phyloP scores from a whole-genome alignment of 805 yeast species.

The Starmerella davenportii region DNA sequence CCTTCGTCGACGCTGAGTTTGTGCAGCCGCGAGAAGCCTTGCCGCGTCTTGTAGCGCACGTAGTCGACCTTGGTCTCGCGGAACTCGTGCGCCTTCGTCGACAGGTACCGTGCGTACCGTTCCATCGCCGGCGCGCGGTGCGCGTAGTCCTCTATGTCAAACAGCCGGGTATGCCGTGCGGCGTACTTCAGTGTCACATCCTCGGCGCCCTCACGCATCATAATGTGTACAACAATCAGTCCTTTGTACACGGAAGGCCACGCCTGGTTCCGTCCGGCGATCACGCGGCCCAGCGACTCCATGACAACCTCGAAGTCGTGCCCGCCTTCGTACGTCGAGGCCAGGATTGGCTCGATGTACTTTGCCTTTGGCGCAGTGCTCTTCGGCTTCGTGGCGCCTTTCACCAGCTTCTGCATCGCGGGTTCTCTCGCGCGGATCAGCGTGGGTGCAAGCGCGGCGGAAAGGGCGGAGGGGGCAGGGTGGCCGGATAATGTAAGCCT shows the following conservation, averaged over 20 bases:
- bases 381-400: constrained; percentile 24
- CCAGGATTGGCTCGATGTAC: constrained; percentile 80
- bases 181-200: constrained; percentile 53
- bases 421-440: background rate
- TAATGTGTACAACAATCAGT: constrained; percentile 65
- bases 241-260: constrained; percentile 88
- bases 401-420: constrained; percentile 18
- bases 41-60: constrained; percentile 38
- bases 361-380: constrained; percentile 97
- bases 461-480: background rate
- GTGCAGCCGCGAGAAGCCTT: constrained; percentile 43
- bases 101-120: constrained; percentile 56
- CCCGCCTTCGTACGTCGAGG: constrained; percentile 42
- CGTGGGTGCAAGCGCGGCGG: background rate
- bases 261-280: constrained; percentile 45
- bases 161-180: constrained; percentile 32
- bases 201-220: constrained; percentile 81
- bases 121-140: constrained; percentile 27
- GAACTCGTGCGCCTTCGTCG: constrained; percentile 50
- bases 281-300: constrained; percentile 40
- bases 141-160: constrained; percentile 27
- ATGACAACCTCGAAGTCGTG: constrained; percentile 54
- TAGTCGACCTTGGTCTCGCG: constrained; percentile 51
- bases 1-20: constrained; percentile 57
- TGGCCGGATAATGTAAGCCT: background rate